Evolutionary conservation across 2,329 filamentous ascomycete genomes (phyloP).

Genomic region (Lecanoromycetidae sp.): DNA sequence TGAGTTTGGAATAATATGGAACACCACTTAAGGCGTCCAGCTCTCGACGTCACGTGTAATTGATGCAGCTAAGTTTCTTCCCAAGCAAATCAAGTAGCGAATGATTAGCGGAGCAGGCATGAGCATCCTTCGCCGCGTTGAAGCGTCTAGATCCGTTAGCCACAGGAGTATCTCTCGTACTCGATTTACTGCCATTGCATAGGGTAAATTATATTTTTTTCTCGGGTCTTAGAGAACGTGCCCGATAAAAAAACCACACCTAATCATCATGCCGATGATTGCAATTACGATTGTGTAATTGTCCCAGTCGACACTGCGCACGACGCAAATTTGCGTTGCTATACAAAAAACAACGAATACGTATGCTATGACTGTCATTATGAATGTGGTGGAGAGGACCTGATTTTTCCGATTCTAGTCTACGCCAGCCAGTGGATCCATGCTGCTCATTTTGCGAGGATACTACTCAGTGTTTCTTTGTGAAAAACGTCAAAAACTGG

Average conservation of each 20-base stretch:
- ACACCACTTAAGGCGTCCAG: too few relatives aligned
- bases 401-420: neutral
- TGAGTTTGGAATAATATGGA: too few relatives aligned
- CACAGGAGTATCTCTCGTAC: slow-evolving; percentile 12
- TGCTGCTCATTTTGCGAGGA: neutral
- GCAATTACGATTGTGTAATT: slow-evolving; percentile 13
- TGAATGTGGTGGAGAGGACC: neutral
- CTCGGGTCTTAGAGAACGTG: slow-evolving; percentile 15
- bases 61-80: too few relatives aligned
- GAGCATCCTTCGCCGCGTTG: too few relatives aligned
- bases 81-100: too few relatives aligned
- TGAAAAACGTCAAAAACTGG: neutral
- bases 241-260: neutral
- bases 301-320: slow-evolving; percentile 12
- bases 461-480: too few relatives aligned
- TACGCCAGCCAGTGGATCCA: neutral
- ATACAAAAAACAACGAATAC: slow-evolving; percentile 8
- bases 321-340: slow-evolving; percentile 11
- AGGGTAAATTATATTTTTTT: slow-evolving; percentile 6
- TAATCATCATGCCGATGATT: slow-evolving; percentile 8
- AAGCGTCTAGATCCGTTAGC: slow-evolving; percentile 17
- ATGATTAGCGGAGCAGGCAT: too few relatives aligned
- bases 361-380: slow-evolving; percentile 1
- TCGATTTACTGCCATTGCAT: slow-evolving; percentile 5
- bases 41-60: too few relatives aligned